Conservation (phyloP, 257 asterid genomes). For the Primulina eburnea region DNA sequence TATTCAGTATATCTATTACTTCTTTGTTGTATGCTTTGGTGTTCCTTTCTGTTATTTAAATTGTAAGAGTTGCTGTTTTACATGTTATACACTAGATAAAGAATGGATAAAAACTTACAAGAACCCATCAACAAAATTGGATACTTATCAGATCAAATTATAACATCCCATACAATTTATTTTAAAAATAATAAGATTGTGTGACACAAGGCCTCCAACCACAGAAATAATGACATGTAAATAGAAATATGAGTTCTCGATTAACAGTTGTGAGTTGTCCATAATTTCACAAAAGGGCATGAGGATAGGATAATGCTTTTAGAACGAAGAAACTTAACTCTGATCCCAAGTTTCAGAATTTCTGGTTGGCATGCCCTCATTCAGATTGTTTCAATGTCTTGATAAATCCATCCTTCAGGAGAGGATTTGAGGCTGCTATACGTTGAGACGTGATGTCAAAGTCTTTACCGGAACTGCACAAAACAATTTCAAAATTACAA, state of each 20-base stretch:
- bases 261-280: background rate
- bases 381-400: conserved; percentile 45
- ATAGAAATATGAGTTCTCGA: background rate
- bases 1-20: background rate
- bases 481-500: background rate
- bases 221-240: background rate
- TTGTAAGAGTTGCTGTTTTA: background rate
- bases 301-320: background rate
- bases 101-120: background rate
- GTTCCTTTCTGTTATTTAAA: too few relatives aligned
- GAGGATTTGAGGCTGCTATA: conserved; percentile 62
- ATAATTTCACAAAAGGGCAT: background rate
- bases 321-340: conserved; percentile 20
- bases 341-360: conserved; percentile 9
- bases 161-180: background rate
- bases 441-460: conserved; percentile 61
- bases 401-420: conserved; percentile 48
- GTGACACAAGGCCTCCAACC: background rate
- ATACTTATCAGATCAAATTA: background rate
- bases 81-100: background rate
- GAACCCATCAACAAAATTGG: background rate
- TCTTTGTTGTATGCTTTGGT: background rate
- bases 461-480: conserved; percentile 54
- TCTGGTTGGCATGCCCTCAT: conserved; percentile 22
- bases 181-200: background rate